Evolutionary conservation across 257 asterid genomes (phyloP).

Genomic region (Asclepias syriaca): DNA sequence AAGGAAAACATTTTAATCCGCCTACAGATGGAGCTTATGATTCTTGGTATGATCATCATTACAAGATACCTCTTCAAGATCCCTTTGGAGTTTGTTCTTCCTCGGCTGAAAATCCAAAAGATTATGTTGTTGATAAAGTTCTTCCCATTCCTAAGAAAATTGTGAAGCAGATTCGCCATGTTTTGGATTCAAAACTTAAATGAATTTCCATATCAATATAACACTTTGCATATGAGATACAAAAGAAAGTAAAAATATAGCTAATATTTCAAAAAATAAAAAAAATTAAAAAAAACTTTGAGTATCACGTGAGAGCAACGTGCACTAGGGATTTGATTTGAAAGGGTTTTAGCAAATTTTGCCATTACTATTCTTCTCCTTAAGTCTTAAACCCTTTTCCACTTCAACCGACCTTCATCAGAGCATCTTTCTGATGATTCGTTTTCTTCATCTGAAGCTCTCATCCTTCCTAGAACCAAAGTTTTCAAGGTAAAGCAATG

Average conservation of each 20-base stretch:
- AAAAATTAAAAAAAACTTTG: too few relatives aligned
- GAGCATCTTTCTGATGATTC: slow-evolving; percentile 6
- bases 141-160: slow-evolving; percentile 61
- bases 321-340: neutral
- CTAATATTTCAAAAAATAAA: too few relatives aligned
- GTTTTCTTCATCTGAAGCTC: neutral
- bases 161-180: slow-evolving; percentile 36
- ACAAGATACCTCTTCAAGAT: slow-evolving; percentile 64
- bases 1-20: slow-evolving; percentile 78
- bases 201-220: slow-evolving; percentile 35
- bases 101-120: slow-evolving; percentile 30
- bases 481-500: slow-evolving; percentile 24
- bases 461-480: neutral
- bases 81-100: slow-evolving; percentile 44
- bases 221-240: too few relatives aligned
- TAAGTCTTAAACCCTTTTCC: slow-evolving; percentile 11
- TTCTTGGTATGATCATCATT: slow-evolving; percentile 88
- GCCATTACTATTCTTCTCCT: neutral
- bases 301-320: neutral
- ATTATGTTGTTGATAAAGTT: slow-evolving; percentile 37
- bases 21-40: slow-evolving; percentile 90
- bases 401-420: neutral
- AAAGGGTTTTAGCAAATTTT: slow-evolving; percentile 3
- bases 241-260: too few relatives aligned
- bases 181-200: slow-evolving; percentile 49